A percentile compares a stretch with the other conserved stretches of the same genome.
These are phyloP conservation scores for Colletotrichum tropicale DNA, from an alignment of 2,329 filamentous ascomycete species.

Conservation along the genomic window DNA sequence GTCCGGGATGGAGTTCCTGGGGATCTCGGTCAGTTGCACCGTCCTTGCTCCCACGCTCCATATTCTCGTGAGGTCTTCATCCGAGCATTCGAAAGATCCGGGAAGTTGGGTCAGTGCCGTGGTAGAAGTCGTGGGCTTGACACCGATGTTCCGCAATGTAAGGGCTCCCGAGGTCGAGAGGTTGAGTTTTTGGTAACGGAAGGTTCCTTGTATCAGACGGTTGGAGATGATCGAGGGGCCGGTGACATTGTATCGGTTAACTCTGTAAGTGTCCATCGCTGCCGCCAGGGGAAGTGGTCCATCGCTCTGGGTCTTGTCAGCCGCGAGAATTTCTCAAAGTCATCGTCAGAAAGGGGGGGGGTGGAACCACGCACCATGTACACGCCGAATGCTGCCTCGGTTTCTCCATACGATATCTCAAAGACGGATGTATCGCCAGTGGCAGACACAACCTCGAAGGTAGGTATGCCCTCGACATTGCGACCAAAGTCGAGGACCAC, in stretches of 20 bases:
- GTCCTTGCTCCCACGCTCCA: constrained; percentile 35
- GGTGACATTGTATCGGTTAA: constrained; percentile 38
- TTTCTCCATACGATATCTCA: neutral
- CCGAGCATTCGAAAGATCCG: constrained; percentile 31
- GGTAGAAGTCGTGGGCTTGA: constrained; percentile 25
- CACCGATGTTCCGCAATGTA: constrained; percentile 29
- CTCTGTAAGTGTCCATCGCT: constrained; percentile 39
- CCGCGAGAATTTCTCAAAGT: neutral
- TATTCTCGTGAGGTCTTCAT: constrained; percentile 29
- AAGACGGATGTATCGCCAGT: neutral
- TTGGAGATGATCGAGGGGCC: constrained; percentile 26
- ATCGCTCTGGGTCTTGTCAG: constrained; percentile 19
- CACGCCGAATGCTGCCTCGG: neutral
- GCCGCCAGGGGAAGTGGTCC: constrained; percentile 37
- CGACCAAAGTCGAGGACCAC: neutral
- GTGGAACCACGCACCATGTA: neutral
- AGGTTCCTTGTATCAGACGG: constrained; percentile 37
- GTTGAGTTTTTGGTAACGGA: constrained; percentile 40
- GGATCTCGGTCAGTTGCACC: constrained; percentile 33
- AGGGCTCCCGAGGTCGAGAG: constrained; percentile 33
- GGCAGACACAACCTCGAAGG: neutral
- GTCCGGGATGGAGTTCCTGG: constrained; percentile 26
- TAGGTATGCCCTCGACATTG: neutral
- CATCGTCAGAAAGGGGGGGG: neutral
- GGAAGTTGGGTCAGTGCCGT: constrained; percentile 28